Base-by-base conservation (phyloP, 176 grass and related monocot genomes). In the Raddia guianensis region DNA sequence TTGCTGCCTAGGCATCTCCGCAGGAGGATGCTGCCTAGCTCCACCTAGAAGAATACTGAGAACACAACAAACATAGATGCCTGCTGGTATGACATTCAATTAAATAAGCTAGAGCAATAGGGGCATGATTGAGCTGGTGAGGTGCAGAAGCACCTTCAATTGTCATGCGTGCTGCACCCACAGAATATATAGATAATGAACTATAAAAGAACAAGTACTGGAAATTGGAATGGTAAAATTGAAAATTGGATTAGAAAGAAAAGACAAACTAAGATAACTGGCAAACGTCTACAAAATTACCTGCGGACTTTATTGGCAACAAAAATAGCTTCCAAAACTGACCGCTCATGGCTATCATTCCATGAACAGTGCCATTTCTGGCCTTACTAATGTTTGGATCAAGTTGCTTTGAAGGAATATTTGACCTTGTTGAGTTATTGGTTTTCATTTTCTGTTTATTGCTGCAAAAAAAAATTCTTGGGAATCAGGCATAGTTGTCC, bases 241-340 rank as follows among this genome's bases (percentile, higher is more conserved):
- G 51, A 51, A 12, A 59, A 34, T 53, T 9, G 12, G 33, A 69
- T 40, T 13, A 40, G 19, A 75, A 63, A 74, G 27, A 21, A 13
- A 37, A 2, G 71, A 61, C 14, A 47, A 79, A 69, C n/a, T 10
- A 54, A 66, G 14, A 58, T 66, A 63, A 40, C 9, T 5, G 54
- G 7, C 48, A 53, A 83, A 57, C 46, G 69, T 53, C 63, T 55
- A 59, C 5, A 27, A 57, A 86, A 84, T 82, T 79, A 93, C 91
- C 91, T 94, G 44, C 80, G 89, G 70, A 91, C 86, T 82, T 75
- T 86, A 37, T 84, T 82, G 42, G 87, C 80, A 43, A 58, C 47
- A 45, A 94, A 94, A 74, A 91, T 67, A 61, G 68, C 89, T 21
- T 49, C 8, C 65, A 94, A 86, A 77, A 83, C 76, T 56, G 73